Evolutionary conservation across 352 stramenopile species (phyloP), one percentile per base, ranked within the genome.

Genomic region (Globisporangium iwayamae): DNA sequence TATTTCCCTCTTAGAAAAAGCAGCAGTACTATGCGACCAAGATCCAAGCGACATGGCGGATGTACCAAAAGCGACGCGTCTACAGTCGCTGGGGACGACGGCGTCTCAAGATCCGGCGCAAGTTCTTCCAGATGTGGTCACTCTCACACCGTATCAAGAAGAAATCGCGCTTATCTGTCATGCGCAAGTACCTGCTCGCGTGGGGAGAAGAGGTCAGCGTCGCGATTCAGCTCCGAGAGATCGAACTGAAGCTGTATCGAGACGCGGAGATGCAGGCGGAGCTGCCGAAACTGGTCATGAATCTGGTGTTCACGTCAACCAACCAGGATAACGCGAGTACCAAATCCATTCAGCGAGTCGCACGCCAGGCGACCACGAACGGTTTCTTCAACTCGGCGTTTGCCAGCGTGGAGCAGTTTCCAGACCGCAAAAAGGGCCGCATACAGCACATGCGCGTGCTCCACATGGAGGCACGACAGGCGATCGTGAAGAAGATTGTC

Each of bases 281-380:
- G 39, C 47, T 90, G 18, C 79, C 82, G 3, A 75, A 70, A 0
- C 63, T 91, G 63, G 82, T 91, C 4, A 69, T 89, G 47, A 93
- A 93, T 45, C 66, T 93, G n/a, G 80, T 90, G 0, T 85, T 92
- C 51, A 92, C 79, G 4, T 77, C 73, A 0, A 74, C 74, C 25
- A 75, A 78, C 38, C 69, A 85, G 47, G 71, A 72, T 11, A 53
- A 60, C 2, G 53, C 63, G n/a, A 45, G 8, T n/a, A 28, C 53
- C 38, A 63, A 71, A 67, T 60, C 57, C 56, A 25, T 41, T 54
- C 18, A 60, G 22, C 43, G 13, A 9, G 48, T 55, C 30, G 50
- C 36, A 22, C 14, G 55, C 14, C 25, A 70, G 14, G 56, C 50
- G 14, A 32, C 36, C 22, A 34, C 16, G 7, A 36, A 32, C n/a